Evolutionary conservation across 768 basidiomycete species (phyloP), one percentile per base, ranked within the genome.

Genomic region (Leccinum fibrillosum): DNA sequence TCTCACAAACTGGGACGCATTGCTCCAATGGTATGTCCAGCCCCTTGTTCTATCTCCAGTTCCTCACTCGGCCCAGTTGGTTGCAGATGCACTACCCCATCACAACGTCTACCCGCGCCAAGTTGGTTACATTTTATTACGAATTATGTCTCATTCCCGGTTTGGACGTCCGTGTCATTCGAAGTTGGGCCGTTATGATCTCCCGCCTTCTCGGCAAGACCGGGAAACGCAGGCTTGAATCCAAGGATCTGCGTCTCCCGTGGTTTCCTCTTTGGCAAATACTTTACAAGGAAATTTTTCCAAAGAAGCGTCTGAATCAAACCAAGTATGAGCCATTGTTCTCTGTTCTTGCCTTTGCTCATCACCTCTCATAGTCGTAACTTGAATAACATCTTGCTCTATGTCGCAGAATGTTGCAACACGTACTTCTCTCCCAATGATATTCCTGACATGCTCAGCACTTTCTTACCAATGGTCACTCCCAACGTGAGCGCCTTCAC

Each of bases 11-110:
- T 93, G 90, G 90, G 89, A 92, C 71, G 86, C 85, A 17, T 78
- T 86, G 74, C 75, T 93, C 32, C 88, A 91, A 75, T 90, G 88
- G 90, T 86, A 67, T 61, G 79, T 66, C 52, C 34, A 5, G 35
- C 47, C 49, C 34, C 53, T n/a, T 45, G 37, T 58, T 10, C 47
- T 8, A 10, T 55, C 34, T 23, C n/a, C n/a, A 12, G 19, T 49
- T 39, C 37, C 61, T 63, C 11, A 71, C 48, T n/a, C 30, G 26
- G 30, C 45, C 35, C 35, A 92, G 90, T 72, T 93, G 91, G 90
- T 70, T 92, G 50, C 76, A 87, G 62, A 84, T 92, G 85, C 84
- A 85, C 42, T 93, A 92, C 71, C 91, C 90, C 3, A 81, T 93
- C 64, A 72, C 81, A 47, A 89, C 82, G 57, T 65, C 83, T 32